A percentile compares a stretch with the other conserved stretches of the same genome.
phyloP scores from a whole-genome alignment of 2,329 filamentous ascomycete species.

The Fusarium metavorans region DNA sequence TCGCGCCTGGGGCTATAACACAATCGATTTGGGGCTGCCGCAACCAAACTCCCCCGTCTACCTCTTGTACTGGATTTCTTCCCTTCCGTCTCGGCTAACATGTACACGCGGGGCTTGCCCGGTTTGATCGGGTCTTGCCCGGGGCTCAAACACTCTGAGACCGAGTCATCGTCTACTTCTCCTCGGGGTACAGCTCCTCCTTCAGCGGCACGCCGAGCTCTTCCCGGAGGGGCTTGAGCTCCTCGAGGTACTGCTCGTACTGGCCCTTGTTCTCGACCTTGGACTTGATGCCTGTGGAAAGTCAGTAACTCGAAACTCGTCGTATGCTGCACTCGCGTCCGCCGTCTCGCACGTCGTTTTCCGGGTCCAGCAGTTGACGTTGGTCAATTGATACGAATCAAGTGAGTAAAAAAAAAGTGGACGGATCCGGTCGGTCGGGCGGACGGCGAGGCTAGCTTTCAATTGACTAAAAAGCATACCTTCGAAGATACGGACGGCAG shows the following conservation, averaged over 20 bases:
- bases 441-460: slow-evolving; percentile 17
- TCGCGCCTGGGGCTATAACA: slow-evolving; percentile 46
- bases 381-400: slow-evolving; percentile 23
- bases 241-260: slow-evolving; percentile 95
- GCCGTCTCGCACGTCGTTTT: background rate
- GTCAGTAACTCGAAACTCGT: slow-evolving; percentile 30
- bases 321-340: background rate
- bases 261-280: slow-evolving; percentile 99
- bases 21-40: slow-evolving; percentile 49
- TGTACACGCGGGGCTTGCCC: slow-evolving; percentile 49
- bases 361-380: slow-evolving; percentile 2
- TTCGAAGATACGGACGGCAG: slow-evolving; percentile 98
- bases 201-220: slow-evolving; percentile 92
- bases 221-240: slow-evolving; percentile 92
- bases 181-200: slow-evolving; percentile 89
- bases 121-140: slow-evolving; percentile 23
- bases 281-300: slow-evolving; percentile 85
- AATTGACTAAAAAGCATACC: slow-evolving; percentile 68
- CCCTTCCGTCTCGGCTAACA: slow-evolving; percentile 48
- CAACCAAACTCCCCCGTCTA: slow-evolving; percentile 48
- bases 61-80: slow-evolving; percentile 44
- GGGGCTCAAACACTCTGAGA: slow-evolving; percentile 34
- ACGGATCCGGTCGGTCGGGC: slow-evolving; percentile 19
- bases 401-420: slow-evolving; percentile 9
- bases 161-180: slow-evolving; percentile 54